Percentiles rank a stretch among this genome's conserved stretches.
Conservation (phyloP, 345 rosid genomes). For the Hypericum androsaemum region DNA sequence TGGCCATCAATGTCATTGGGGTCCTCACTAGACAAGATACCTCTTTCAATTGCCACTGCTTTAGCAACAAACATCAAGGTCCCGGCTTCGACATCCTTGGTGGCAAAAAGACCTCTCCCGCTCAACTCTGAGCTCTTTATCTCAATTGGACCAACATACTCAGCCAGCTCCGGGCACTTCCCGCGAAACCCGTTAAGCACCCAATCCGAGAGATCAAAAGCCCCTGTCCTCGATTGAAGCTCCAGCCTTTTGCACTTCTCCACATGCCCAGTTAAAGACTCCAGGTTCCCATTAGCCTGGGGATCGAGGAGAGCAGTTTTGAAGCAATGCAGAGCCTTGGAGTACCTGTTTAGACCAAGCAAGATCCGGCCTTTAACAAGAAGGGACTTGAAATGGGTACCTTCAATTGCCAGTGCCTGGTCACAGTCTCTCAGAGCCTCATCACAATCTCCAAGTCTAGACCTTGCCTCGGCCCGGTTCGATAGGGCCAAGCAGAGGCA, state of each 20-base stretch:
- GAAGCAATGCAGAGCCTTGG: conserved; percentile 63
- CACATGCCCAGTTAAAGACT: conserved; percentile 40
- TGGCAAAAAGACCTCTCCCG: conserved; percentile 75
- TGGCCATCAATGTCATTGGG: conserved; percentile 41
- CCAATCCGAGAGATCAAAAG: conserved; percentile 82
- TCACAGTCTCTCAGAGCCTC: conserved; percentile 59
- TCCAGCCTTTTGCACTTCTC: conserved; percentile 75
- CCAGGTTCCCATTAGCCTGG: conserved; percentile 43
- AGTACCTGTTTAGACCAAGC: conserved; percentile 50
- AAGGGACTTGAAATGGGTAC: conserved; percentile 69
- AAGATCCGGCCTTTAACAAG: conserved; percentile 72
- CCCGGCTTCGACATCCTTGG: conserved; percentile 59
- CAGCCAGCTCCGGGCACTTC: conserved; percentile 59
- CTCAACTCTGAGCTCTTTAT: conserved; percentile 52
- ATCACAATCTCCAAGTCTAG: conserved; percentile 31
- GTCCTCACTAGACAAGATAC: conserved; percentile 46
- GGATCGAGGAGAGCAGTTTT: conserved; percentile 40
- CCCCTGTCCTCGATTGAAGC: conserved; percentile 61
- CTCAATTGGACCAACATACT: conserved; percentile 48
- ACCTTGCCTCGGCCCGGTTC: conserved; percentile 64
- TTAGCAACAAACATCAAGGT: conserved; percentile 51
- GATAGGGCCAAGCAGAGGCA: conserved; percentile 62
- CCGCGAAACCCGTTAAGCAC: conserved; percentile 49
- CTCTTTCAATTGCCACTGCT: conserved; percentile 70
- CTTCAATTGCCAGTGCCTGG: conserved; percentile 45